phyloP scores from a whole-genome alignment of 1,139 yeast species.

The Diutina catenulata region DNA sequence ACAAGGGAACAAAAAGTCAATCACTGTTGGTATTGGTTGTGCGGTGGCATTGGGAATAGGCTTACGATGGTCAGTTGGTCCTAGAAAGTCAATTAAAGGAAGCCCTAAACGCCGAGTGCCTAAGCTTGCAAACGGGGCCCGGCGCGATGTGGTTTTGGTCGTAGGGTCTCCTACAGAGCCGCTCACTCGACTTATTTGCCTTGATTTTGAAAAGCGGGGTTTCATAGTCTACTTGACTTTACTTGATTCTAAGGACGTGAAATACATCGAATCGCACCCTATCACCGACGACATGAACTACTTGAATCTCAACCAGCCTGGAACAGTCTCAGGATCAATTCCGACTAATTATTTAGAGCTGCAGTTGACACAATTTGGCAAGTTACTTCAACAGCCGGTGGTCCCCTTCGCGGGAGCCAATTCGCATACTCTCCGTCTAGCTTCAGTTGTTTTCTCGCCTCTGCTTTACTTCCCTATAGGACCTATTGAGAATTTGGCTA shows the following conservation, averaged over 20 bases:
- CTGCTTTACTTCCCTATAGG: slow-evolving; percentile 57
- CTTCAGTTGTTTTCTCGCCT: slow-evolving; percentile 53
- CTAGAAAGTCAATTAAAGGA: not conserved
- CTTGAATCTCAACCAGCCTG: slow-evolving; percentile 17
- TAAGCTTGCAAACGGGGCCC: slow-evolving; percentile 54
- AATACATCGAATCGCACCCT: slow-evolving; percentile 46
- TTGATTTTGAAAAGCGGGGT: slow-evolving; percentile 68
- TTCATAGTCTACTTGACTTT: slow-evolving; percentile 72
- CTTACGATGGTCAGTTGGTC: not conserved
- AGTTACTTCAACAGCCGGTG: slow-evolving; percentile 21
- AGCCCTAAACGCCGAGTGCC: slow-evolving; percentile 40
- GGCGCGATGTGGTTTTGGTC: slow-evolving; percentile 62
- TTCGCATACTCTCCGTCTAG: slow-evolving; percentile 40
- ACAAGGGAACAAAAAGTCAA: not conserved
- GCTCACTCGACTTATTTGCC: slow-evolving; percentile 54
- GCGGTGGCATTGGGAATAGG: not conserved
- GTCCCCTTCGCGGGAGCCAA: slow-evolving; percentile 41
- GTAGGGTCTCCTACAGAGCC: slow-evolving; percentile 77
- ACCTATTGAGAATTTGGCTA: slow-evolving; percentile 48
- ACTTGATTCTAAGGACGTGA: slow-evolving; percentile 49
- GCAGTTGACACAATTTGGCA: slow-evolving; percentile 20
- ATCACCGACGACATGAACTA: slow-evolving; percentile 40
- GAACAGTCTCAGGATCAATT: too few relatives aligned
- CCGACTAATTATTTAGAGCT: slow-evolving; percentile 1
- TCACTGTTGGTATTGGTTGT: not conserved